Evolutionary conservation across 2,329 filamentous ascomycete genomes (phyloP).

Genomic region (Ilyonectria destructans): DNA sequence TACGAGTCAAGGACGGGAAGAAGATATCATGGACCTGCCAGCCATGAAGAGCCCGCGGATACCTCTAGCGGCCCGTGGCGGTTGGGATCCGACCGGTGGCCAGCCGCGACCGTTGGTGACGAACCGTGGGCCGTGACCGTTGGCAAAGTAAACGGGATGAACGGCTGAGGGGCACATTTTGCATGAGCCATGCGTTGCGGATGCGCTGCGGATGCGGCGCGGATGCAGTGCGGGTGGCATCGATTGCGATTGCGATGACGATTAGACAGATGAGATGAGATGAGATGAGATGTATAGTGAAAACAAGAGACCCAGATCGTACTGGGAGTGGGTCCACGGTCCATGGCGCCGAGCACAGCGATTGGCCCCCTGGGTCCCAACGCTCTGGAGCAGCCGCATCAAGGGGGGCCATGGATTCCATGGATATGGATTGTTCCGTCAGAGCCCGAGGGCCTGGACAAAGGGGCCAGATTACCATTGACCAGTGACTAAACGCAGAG

Average conservation of each 20-base stretch:
- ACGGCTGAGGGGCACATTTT: not conserved
- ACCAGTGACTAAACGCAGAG: no score
- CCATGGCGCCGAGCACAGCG: constrained; percentile 18
- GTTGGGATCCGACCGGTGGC: not conserved
- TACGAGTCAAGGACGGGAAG: constrained; percentile 1
- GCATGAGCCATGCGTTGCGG: constrained; percentile 8
- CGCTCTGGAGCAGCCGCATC: not conserved
- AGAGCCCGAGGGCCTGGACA: no score
- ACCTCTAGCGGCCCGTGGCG: not conserved
- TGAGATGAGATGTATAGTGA: constrained; percentile 36
- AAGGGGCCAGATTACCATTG: no score
- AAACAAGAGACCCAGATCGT: constrained; percentile 34
- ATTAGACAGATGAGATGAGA: constrained; percentile 14
- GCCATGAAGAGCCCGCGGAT: not conserved
- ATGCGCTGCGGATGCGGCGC: constrained; percentile 11
- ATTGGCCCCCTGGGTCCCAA: no score
- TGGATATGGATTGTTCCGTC: no score
- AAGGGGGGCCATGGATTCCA: no score
- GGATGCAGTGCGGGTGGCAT: constrained; percentile 1
- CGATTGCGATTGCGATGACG: not conserved
- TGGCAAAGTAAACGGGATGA: not conserved
- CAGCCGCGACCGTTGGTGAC: not conserved
- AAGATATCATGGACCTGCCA: not conserved
- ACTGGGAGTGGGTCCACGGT: constrained; percentile 13
- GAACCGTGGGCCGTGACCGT: not conserved